Conservation (phyloP, 179 eudicot genomes). For the Beta lomatogona region DNA sequence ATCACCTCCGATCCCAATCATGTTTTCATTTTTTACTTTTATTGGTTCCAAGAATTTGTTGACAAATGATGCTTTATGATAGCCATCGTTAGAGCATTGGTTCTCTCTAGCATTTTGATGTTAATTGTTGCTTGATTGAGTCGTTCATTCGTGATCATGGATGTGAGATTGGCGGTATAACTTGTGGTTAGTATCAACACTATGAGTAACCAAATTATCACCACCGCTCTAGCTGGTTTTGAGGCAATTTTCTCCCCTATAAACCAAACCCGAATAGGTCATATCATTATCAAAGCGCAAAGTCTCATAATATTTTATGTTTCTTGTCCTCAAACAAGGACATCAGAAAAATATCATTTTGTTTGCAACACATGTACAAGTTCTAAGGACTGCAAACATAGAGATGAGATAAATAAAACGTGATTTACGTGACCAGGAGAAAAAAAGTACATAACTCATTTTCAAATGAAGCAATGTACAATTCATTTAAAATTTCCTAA, state of each 20-base stretch:
- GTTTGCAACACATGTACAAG: too few relatives aligned
- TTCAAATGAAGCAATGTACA: too few relatives aligned
- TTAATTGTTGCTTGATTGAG: constrained; percentile 36
- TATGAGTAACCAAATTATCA: constrained; percentile 48
- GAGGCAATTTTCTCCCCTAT: constrained; percentile 37
- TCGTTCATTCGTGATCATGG: constrained; percentile 47
- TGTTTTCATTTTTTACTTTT: constrained; percentile 19
- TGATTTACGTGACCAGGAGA: too few relatives aligned
- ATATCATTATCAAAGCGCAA: too few relatives aligned
- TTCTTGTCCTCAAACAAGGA: too few relatives aligned
- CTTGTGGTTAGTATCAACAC: constrained; percentile 44
- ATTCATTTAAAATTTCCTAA: too few relatives aligned
- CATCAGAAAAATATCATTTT: too few relatives aligned
- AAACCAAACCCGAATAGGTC: too few relatives aligned
- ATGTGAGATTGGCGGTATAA: constrained; percentile 50
- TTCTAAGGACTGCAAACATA: too few relatives aligned
- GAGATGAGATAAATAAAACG: too few relatives aligned
- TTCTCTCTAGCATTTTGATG: constrained; percentile 29
- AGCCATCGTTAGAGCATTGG: constrained; percentile 37
- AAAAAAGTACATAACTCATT: too few relatives aligned
- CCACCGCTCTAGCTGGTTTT: constrained; percentile 43
- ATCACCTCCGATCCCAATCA: background rate
- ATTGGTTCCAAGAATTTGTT: constrained; percentile 29
- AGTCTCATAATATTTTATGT: too few relatives aligned
- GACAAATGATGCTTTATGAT: constrained; percentile 27